Evolutionary conservation across 371 early-diverging fungal genomes (phyloP), one percentile per base, ranked within the genome.

Genomic region (Apophysomyces sp.): DNA sequence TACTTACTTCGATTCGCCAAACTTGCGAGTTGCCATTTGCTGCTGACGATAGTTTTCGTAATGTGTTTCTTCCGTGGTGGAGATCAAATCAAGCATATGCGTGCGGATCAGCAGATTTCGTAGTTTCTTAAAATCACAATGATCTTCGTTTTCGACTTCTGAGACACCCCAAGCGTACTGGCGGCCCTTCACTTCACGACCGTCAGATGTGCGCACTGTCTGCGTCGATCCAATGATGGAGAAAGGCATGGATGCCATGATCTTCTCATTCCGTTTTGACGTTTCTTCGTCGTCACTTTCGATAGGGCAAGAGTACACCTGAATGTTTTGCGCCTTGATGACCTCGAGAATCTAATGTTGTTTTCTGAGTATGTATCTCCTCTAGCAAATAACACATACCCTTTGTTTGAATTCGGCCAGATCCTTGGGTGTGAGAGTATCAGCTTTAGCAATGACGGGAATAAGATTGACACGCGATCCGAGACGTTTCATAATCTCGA

Each of bases 141-240:
- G 91, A 34, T 83, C 85, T 66, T 95, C 94, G 66, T 93, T 92
- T 61, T 95, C 95, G 26, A 96, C 94, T 66, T 94, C 94, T 11
- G 93, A 91, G 55, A 92, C 89, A 58, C 98, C 98, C 98, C 98
- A 98, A 3, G 89, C 80, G 79, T 96, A 98, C 69, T 94, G 87
- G 36, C 98, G 84, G 36, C 97, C 98, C 40, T 92, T 90, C 56
- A 93, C 94, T 32, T 80, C 75, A 15, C 90, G 82, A 13, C 95
- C 95, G 65, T 90, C 91, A 11, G 68, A 59, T 2, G 90, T 88
- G 51, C 81, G 73, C 51, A 95, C 94, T 65, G 96, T 96, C 61
- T 91, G 86, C 31, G 91, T 90, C 68, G 92, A 90, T 32, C 97
- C 96, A 72, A 99, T 96, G 49, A 98, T 89, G 15, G 98, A 92